Evolutionary conservation across 306 rosid species (phyloP).

Genomic region (Purshia tridentata): DNA sequence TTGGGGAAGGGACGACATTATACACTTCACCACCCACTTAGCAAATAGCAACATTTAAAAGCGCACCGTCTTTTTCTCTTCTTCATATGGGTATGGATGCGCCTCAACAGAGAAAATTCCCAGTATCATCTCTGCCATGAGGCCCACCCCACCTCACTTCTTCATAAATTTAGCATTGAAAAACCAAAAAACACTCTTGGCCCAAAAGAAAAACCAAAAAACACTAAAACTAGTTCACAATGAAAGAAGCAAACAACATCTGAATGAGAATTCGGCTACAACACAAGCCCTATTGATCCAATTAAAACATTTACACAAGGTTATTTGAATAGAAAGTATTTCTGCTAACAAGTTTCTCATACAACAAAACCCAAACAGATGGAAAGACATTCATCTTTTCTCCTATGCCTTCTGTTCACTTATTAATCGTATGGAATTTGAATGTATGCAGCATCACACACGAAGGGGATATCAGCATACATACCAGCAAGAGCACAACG

Average conservation of each 20-base stretch:
- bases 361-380: neutral
- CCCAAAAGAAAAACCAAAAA: neutral
- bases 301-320: neutral
- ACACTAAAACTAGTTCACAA: neutral
- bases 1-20: no score
- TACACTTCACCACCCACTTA: no score
- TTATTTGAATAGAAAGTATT: neutral
- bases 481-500: slow-evolving; percentile 89
- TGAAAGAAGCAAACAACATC: neutral
- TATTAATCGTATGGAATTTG: slow-evolving; percentile 85
- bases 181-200: neutral
- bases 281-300: neutral
- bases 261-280: neutral
- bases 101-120: no score
- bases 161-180: neutral
- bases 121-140: no score
- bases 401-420: neutral
- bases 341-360: neutral
- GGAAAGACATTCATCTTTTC: neutral
- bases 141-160: no score
- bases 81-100: no score
- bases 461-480: slow-evolving; percentile 89
- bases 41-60: no score
- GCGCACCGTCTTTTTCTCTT: no score
- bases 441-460: slow-evolving; percentile 86